These are phyloP conservation scores for Raffaelea albimanens DNA, from an alignment of 2,329 filamentous ascomycete species.

Conservation along the genomic window DNA sequence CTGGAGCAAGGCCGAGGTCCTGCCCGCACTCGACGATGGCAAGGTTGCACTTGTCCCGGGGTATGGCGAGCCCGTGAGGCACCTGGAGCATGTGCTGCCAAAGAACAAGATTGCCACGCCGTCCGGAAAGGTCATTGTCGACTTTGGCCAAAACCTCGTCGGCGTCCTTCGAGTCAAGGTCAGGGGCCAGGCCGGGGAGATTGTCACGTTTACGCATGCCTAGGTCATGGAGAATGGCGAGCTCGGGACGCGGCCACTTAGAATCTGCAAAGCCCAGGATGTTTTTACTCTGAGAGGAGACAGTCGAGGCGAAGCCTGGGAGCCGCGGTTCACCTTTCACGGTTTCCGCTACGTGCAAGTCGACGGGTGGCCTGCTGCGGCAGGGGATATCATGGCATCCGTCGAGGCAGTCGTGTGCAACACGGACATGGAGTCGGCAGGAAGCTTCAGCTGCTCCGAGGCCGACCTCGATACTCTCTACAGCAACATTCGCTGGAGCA, in stretches of 20 bases:
- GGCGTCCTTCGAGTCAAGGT: constrained; percentile 31
- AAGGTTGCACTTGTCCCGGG: constrained; percentile 25
- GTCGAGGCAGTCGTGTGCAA: constrained; percentile 30
- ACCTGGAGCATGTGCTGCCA: constrained; percentile 18
- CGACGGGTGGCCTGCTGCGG: constrained; percentile 27
- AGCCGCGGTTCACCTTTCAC: constrained; percentile 42
- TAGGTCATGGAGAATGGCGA: constrained; percentile 38
- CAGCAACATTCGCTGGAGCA: constrained; percentile 44
- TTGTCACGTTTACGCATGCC: constrained; percentile 35
- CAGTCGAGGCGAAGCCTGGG: constrained; percentile 20
- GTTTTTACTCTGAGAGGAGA: constrained; percentile 21
- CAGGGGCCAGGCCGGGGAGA: constrained; percentile 22
- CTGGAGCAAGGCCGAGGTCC: constrained; percentile 18
- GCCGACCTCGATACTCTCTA: constrained; percentile 42
- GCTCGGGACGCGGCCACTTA: constrained; percentile 29
- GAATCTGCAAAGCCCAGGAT: constrained; percentile 32
- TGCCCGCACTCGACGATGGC: constrained; percentile 19
- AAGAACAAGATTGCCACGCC: constrained; percentile 23
- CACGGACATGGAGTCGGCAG: constrained; percentile 39
- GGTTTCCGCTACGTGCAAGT: constrained; percentile 42
- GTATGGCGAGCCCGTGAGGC: constrained; percentile 33
- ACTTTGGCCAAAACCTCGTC: constrained; percentile 51
- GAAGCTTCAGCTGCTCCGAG: constrained; percentile 43
- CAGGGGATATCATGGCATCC: constrained; percentile 8
- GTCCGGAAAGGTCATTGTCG: constrained; percentile 36